Base-by-base conservation (phyloP, 1,139 yeast species). In the Pneumocystis jirovecii region DNA sequence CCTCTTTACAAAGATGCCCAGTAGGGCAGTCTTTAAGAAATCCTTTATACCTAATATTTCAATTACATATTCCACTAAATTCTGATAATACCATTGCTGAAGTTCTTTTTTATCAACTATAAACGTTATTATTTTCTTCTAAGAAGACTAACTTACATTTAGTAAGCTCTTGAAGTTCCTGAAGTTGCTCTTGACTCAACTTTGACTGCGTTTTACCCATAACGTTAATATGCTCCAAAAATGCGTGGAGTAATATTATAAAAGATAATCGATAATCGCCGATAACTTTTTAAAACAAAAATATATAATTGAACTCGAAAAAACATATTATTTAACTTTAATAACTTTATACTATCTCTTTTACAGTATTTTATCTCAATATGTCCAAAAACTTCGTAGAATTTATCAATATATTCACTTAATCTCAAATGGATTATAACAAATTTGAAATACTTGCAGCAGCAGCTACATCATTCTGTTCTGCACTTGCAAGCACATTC, bases 121-220 rank as follows among this genome's bases (percentile, higher is more conserved):
- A 56, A 25, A 50, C 25, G 15, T 61, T 29, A 39, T 10, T 63
- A 31, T 29, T 21, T 3, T 37, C 17, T 34, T 17, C 21, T 61
- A n/a, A 29, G 5, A 45, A 5, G 10, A 19, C 5, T 42, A 15
- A 40, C 60, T n/a, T 39, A 63, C 65, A 95, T 73, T 89, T 87
- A 0, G 99, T 95, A 42, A 90, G 87, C 73, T 84, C 86, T 74
- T 87, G 87, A 70, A 95, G 83, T 67, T 86, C 85, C 66, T 86
- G 83, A 65, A 95, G 82, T 72, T 95, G 97, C 72, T 95, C 98
- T 72, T 86, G 89, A 35, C 96, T 88, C 66, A 95, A 78, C 74
- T 91, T 95, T 31, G 97, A 89, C 21, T 95, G 95, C 37, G 96
- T 87, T 72, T 91, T 91, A 15, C 99, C 99, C 99, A 95, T 93